Evolutionary conservation across 2,329 filamentous ascomycete species (phyloP), one percentile per base, ranked within the genome.

Genomic region (Beauveria asiatica): DNA sequence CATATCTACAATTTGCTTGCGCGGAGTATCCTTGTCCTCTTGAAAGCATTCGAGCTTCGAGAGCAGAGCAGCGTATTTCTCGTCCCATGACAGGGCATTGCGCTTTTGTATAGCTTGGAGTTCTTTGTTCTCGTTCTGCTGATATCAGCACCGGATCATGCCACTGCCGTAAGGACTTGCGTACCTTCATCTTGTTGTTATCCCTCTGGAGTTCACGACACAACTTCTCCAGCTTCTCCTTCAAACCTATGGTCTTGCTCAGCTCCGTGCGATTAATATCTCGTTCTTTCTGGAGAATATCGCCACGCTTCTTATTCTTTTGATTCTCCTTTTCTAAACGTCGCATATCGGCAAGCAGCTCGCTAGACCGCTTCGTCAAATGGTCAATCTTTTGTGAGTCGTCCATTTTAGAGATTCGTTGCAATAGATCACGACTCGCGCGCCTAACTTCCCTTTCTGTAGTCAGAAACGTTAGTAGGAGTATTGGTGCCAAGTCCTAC

Each of bases 181-280:
- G 67, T 74, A 94, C 90, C 87, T 97, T 97, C 65, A 99, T 85
- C 76, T 96, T 95, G 75, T 97, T 97, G 74, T 99, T 99, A 70
- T 99, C 94, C 68, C 93, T 89, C 62, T 95, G 94, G 59, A 99
- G 81, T 73, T 99, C 94, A 60, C 94, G 82, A 68, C 92, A 97
- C 37, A 99, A 80, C 72, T 97, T 99, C 75, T 99, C 94, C 50
- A 99, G 79, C 75, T 97, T 97, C 73, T 97, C 92, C 73, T 96
- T 97, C 70, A 97, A 84, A 1, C 87, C 89, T 21, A 89, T 87
- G 23, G 92, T 93, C 76, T 96, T 96, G 75, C 86, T 93, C 60
- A 96, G 80, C 72, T 99, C 94, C 51, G 87, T 89, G 67, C 92
- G 86, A 61, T 89, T 88, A 66, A 90, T 86, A 71, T 99, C 94